These are phyloP conservation scores for Colletotrichum filicis DNA, from an alignment of 2,329 filamentous ascomycete species.

Conservation along the genomic window DNA sequence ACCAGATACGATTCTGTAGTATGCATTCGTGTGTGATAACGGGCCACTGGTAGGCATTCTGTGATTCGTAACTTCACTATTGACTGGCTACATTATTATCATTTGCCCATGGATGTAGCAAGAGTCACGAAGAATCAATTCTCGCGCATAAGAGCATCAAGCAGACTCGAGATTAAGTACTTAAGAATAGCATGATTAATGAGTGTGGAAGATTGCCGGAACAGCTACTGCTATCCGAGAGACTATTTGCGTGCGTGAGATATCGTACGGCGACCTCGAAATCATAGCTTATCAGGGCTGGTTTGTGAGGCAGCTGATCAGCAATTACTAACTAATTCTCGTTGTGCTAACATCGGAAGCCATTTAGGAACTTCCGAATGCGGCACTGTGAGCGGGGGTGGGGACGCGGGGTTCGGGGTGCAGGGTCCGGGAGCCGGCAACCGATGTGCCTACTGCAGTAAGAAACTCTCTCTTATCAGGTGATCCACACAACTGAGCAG, in stretches of 20 bases:
- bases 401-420: not conserved
- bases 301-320: not conserved
- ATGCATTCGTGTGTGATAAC: no score
- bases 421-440: constrained; percentile 2
- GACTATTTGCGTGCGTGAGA: not conserved
- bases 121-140: no score
- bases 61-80: no score
- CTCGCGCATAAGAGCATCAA: not conserved
- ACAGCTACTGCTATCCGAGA: not conserved
- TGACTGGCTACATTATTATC: no score
- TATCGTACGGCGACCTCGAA: not conserved
- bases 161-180: not conserved
- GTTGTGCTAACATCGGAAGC: not conserved
- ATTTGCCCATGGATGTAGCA: no score
- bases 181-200: no score
- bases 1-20: no score
- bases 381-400: not conserved
- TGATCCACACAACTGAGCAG: not conserved
- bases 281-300: no score
- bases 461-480: not conserved
- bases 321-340: not conserved
- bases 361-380: constrained; percentile 6
- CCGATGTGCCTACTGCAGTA: not conserved
- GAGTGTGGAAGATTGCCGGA: not conserved
- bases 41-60: no score